Evolutionary conservation across 1,284 basidiomycete species (phyloP).

Genomic region (Apiotrichum laibachii): DNA sequence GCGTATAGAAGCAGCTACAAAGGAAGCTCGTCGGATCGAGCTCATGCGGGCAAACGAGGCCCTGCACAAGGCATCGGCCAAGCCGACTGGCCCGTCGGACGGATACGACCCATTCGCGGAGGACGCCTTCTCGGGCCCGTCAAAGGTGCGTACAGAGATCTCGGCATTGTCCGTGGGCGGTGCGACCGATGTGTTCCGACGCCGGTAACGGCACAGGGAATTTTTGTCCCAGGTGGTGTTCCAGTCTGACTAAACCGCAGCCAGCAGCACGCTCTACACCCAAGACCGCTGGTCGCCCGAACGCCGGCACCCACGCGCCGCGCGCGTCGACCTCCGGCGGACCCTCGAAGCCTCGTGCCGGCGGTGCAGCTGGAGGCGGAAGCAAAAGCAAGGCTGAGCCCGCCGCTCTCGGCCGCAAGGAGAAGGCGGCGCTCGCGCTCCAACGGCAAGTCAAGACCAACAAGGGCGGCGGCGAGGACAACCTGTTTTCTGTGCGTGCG

Average conservation of each 20-base stretch:
- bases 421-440: constrained; percentile 25
- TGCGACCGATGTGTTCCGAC: background rate
- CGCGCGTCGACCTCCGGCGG: background rate
- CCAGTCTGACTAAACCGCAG: background rate
- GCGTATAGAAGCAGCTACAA: constrained; percentile 34
- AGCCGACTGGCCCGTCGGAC: background rate
- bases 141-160: constrained; percentile 13
- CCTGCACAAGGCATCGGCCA: constrained; percentile 15
- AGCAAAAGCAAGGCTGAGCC: constrained; percentile 18
- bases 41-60: constrained; percentile 40
- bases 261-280: constrained; percentile 1
- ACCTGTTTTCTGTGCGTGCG: constrained; percentile 35
- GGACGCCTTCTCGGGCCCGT: constrained; percentile 23
- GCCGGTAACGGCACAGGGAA: background rate
- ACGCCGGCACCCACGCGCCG: background rate
- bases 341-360: background rate
- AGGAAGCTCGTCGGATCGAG: constrained; percentile 38
- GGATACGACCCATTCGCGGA: constrained; percentile 48
- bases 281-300: background rate
- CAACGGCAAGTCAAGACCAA: constrained; percentile 3
- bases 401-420: constrained; percentile 36
- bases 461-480: constrained; percentile 5
- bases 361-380: background rate
- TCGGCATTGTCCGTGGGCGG: background rate
- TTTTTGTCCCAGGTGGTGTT: background rate